Evolutionary conservation across 2,329 filamentous ascomycete genomes (phyloP).

Genomic region (Drechmeria coniospora): DNA sequence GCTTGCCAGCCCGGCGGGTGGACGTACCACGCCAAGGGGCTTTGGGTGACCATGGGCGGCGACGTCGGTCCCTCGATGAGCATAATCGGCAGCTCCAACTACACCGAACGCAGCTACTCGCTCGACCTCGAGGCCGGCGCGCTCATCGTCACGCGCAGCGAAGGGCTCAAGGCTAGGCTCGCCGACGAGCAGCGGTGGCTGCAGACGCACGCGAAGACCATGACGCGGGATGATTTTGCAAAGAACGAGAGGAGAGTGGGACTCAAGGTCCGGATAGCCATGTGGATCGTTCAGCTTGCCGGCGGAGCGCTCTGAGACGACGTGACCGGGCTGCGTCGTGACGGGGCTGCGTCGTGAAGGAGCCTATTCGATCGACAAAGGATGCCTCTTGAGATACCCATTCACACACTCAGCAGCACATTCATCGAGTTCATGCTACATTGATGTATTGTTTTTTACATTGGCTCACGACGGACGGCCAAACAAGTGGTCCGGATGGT

Average conservation of each 20-base stretch:
- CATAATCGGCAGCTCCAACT: slow-evolving; percentile 84
- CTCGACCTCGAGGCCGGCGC: slow-evolving; percentile 85
- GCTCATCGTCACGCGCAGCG: slow-evolving; percentile 67
- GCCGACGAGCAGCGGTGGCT: slow-evolving; percentile 69
- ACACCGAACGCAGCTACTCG: slow-evolving; percentile 84
- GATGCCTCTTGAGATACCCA: no score
- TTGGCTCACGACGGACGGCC: no score
- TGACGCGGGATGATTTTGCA: slow-evolving; percentile 66
- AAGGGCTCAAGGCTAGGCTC: slow-evolving; percentile 54
- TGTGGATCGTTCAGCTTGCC: slow-evolving; percentile 82
- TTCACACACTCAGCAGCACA: no score
- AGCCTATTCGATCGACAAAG: no score
- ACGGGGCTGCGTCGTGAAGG: no score
- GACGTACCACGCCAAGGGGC: slow-evolving; percentile 95
- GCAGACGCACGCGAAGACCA: slow-evolving; percentile 52
- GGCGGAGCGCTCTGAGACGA: slow-evolving; percentile 62
- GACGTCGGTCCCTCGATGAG: slow-evolving; percentile 58
- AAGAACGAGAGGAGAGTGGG: slow-evolving; percentile 71
- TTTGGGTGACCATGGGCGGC: slow-evolving; percentile 68
- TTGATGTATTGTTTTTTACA: no score
- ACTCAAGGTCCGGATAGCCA: slow-evolving; percentile 69
- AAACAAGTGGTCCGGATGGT: no score
- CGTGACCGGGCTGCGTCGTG: slow-evolving; percentile 4
- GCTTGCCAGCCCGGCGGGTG: slow-evolving; percentile 72
- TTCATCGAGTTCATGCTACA: no score